A percentile compares a stretch with the other conserved stretches of the same genome.
These are phyloP conservation scores for Lactarius tabidus DNA, from an alignment of 768 basidiomycete species.

Conservation along the genomic window DNA sequence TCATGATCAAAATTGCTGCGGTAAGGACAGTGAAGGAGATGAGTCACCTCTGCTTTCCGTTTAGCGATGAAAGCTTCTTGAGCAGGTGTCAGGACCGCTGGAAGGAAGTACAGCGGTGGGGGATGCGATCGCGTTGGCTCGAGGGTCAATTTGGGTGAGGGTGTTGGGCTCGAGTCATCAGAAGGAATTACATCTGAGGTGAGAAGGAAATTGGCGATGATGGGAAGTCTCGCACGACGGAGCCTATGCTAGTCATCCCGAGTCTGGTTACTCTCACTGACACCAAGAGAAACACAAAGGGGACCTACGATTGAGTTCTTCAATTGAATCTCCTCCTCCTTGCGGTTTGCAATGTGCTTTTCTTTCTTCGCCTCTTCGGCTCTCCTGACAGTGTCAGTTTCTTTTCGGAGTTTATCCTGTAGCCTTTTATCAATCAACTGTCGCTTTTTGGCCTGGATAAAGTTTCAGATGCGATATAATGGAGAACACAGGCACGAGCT, in stretches of 20 bases:
- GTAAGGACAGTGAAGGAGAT: not conserved
- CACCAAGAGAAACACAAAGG: not conserved
- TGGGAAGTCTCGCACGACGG: constrained; percentile 64
- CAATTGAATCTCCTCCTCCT: constrained; percentile 77
- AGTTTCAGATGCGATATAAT: not conserved
- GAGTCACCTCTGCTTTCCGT: constrained; percentile 59
- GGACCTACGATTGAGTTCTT: constrained; percentile 73
- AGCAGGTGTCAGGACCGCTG: constrained; percentile 58
- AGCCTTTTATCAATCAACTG: constrained; percentile 80
- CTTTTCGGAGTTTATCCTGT: constrained; percentile 79
- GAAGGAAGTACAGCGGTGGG: constrained; percentile 74
- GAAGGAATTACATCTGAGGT: constrained; percentile 65
- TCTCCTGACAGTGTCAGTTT: constrained; percentile 80
- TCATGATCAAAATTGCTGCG: constrained; percentile 1
- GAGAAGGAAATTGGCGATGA: constrained; percentile 68
- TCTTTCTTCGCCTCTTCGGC: constrained; percentile 86
- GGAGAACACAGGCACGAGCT: constrained; percentile 8
- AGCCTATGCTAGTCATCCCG: constrained; percentile 55
- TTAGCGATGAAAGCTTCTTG: constrained; percentile 65
- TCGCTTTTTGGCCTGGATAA: constrained; percentile 70
- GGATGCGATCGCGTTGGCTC: constrained; percentile 62
- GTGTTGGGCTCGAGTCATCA: constrained; percentile 32
- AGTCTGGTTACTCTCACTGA: not conserved
- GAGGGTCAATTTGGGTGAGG: constrained; percentile 38
- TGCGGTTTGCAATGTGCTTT: constrained; percentile 68